Evolutionary conservation across 805 yeast genomes (phyloP).

Genomic region (Kodamaea neixiangensis): DNA sequence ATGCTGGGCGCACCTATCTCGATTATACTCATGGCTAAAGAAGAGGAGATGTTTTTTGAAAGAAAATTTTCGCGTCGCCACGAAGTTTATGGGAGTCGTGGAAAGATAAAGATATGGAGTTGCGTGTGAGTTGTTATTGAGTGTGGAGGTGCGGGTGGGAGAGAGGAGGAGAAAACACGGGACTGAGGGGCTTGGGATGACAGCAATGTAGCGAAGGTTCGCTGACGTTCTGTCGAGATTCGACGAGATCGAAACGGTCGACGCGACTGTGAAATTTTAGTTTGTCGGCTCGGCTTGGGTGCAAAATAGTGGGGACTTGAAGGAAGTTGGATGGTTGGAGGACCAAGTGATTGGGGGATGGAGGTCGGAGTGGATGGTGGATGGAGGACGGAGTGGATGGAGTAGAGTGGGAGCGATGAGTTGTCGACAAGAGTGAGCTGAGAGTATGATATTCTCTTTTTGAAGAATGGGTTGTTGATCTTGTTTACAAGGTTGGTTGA

Average conservation of each 20-base stretch:
- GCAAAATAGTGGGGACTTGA: no score
- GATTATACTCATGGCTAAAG: conserved; percentile 13
- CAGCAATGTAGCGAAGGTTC: background rate
- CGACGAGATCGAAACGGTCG: background rate
- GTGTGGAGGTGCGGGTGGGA: background rate
- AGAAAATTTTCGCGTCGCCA: conserved; percentile 2
- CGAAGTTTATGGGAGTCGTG: background rate
- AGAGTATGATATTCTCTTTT: no score
- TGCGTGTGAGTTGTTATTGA: background rate
- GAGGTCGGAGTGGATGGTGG: no score
- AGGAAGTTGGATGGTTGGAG: no score
- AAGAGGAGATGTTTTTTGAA: conserved; percentile 1
- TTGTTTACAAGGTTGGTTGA: no score
- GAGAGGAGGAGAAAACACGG: background rate
- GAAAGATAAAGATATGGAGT: background rate
- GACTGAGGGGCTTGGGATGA: background rate
- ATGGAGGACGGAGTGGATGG: no score
- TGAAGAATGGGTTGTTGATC: no score
- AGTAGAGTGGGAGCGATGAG: no score
- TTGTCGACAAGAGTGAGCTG: no score
- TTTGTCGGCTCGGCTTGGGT: background rate
- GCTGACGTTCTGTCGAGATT: background rate
- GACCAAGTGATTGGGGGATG: no score
- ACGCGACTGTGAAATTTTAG: background rate
- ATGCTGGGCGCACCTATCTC: conserved; percentile 35